A percentile compares a stretch with the other conserved stretches of the same genome.
These are phyloP conservation scores for Didymella exigua DNA, from an alignment of 2,329 filamentous ascomycete species.

Conservation along the genomic window DNA sequence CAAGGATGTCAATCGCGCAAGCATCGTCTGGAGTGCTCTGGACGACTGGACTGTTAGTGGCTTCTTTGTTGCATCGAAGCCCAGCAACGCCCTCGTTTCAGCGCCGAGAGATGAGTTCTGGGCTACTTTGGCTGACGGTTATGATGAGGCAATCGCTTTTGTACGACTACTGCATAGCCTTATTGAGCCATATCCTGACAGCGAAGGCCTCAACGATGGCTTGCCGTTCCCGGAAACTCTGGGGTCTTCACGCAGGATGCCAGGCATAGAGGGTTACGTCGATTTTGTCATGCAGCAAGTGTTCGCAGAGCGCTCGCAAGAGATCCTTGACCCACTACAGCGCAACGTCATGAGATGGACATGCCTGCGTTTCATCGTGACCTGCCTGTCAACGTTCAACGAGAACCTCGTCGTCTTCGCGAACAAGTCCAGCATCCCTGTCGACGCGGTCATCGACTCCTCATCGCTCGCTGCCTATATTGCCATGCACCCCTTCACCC, in stretches of 20 bases:
- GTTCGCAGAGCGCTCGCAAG: slow-evolving; percentile 69
- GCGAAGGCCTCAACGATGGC: slow-evolving; percentile 69
- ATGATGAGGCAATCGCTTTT: slow-evolving; percentile 86
- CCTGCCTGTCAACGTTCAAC: slow-evolving; percentile 86
- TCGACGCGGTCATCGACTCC: slow-evolving; percentile 76
- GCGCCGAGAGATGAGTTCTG: slow-evolving; percentile 59
- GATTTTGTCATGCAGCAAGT: slow-evolving; percentile 87
- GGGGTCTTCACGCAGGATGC: slow-evolving; percentile 75
- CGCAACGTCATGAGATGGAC: slow-evolving; percentile 75
- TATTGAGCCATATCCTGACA: slow-evolving; percentile 67
- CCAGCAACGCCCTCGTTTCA: slow-evolving; percentile 30
- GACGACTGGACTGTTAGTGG: slow-evolving; percentile 72
- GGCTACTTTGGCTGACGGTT: slow-evolving; percentile 74
- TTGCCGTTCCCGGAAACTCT: slow-evolving; percentile 88
- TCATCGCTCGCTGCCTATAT: slow-evolving; percentile 81
- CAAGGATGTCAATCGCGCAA: slow-evolving; percentile 70
- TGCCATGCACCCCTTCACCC: slow-evolving; percentile 85
- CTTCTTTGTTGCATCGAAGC: slow-evolving; percentile 43
- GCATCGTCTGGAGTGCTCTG: slow-evolving; percentile 78
- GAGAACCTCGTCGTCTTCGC: slow-evolving; percentile 88
- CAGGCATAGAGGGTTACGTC: slow-evolving; percentile 89
- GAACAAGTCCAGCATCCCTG: slow-evolving; percentile 74
- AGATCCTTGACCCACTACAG: slow-evolving; percentile 68
- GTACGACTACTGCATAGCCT: slow-evolving; percentile 77
- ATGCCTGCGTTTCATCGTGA: slow-evolving; percentile 82